Base-by-base conservation (phyloP, 2,329 filamentous ascomycete genomes). In the Ascochyta viciae-villosae region DNA sequence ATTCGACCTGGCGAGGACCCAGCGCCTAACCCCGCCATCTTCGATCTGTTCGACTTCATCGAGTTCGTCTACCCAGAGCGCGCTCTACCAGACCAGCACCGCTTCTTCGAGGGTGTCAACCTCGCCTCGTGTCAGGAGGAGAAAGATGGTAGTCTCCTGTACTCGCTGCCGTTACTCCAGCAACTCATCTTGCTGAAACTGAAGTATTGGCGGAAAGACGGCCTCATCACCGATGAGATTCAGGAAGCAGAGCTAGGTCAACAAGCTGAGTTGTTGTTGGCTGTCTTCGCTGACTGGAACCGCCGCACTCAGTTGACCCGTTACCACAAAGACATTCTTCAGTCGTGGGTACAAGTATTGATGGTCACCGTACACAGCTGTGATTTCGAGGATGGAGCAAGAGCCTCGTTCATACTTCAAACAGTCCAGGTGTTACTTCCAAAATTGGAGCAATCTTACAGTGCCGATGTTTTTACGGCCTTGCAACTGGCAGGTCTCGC, bases 11-110 rank as follows among this genome's bases (percentile, higher is more conserved):
- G 85, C 55, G 88, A 89, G 43, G 85, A 90, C 50, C 80, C 86
- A 5, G 80, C 89, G 34, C 78, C 81, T 26, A 89, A 92, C 54
- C 84, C 89, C 0, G 92, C 90, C 3, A 84, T 98, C 6, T 96
- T 98, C 68, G 92, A 97, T 62, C 83, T 98, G 22, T 95, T 96
- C 67, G 95, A 99, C 76, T 98, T 98, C 68, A 84, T 95, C 72
- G 87, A 90, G 58, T 75, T 89, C 10, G 82, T 85, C 43, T 80
- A 87, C 35, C 75, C 78, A 0, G 74, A 75, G 54, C 70, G 75
- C 12, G 67, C 77, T 39, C 70, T 82, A 2, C 74, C 83, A 2
- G 86, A 87, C 3, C 73, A 80, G 5, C 78, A 90, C 19, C 77
- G 80, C 37, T 85, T 85, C 58, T 88, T 93, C 58, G 78, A 79